These are phyloP conservation scores for Magnolia officinalis DNA, from an alignment of 164 flowering plant species.

Conservation along the genomic window DNA sequence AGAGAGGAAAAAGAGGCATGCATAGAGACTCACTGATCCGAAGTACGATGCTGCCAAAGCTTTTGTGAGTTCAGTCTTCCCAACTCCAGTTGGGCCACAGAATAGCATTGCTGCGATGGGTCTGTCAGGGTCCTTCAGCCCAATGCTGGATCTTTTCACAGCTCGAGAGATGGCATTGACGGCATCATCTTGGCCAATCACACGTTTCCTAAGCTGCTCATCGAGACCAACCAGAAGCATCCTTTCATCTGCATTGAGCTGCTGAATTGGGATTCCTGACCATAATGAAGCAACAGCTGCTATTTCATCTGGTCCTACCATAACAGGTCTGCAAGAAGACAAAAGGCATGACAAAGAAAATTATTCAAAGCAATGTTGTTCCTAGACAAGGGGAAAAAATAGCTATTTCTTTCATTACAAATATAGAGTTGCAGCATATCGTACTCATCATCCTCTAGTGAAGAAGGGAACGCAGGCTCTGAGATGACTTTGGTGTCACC, in stretches of 20 bases:
- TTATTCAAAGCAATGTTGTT: no score
- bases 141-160: constrained; percentile 76
- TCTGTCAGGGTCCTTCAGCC: constrained; percentile 69
- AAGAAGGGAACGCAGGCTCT: constrained; percentile 30
- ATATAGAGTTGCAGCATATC: constrained; percentile 14
- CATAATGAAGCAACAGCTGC: constrained; percentile 72
- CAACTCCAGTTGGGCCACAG: constrained; percentile 96
- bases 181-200: constrained; percentile 90
- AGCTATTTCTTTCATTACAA: constrained; percentile 2
- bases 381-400: no score
- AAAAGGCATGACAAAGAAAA: constrained; percentile 4
- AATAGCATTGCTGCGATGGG: constrained; percentile 82
- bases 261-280: constrained; percentile 86
- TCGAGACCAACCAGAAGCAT: constrained; percentile 56
- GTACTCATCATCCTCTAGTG: constrained; percentile 48
- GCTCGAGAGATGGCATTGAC: constrained; percentile 78
- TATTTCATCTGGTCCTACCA: constrained; percentile 76
- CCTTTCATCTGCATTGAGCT: constrained; percentile 72
- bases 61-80: constrained; percentile 85
- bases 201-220: constrained; percentile 58
- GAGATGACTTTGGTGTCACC: constrained; percentile 24
- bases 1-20: background rate
- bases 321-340: constrained; percentile 33
- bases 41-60: constrained; percentile 79
- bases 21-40: constrained; percentile 64